Conservation (phyloP, 257 asterid genomes). For the Solanum dulcamara region DNA sequence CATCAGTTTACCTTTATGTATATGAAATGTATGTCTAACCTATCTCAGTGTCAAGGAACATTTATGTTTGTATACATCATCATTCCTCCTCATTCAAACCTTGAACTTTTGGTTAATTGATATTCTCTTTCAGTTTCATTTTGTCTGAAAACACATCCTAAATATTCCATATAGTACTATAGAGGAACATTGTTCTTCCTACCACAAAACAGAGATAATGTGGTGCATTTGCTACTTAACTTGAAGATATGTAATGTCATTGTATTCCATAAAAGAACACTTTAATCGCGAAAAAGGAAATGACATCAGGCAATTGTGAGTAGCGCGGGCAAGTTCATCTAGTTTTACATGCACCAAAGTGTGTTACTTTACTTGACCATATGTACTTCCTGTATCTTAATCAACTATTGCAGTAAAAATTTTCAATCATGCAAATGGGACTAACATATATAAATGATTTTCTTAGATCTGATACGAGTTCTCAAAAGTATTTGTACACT, state of each 20-base stretch:
- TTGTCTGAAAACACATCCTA: neutral
- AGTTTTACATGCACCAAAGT: too few relatives aligned
- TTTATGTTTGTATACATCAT: neutral
- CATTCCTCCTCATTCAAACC: neutral
- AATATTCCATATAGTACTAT: neutral
- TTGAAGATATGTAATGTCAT: too few relatives aligned
- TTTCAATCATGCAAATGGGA: neutral
- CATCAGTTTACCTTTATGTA: neutral
- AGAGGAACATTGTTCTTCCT: neutral
- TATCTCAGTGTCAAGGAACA: neutral
- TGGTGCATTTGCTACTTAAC: neutral
- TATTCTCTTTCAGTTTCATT: too few relatives aligned
- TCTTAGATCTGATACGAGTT: neutral
- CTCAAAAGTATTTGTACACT: slow-evolving; percentile 48
- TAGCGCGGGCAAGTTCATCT: too few relatives aligned
- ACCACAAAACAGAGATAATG: neutral
- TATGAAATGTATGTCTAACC: neutral
- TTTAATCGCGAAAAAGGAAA: too few relatives aligned
- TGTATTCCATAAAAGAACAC: too few relatives aligned
- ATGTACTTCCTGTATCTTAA: too few relatives aligned
- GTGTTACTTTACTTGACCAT: too few relatives aligned
- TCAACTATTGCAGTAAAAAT: neutral
- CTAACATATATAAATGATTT: neutral
- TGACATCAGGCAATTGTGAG: too few relatives aligned
- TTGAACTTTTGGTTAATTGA: too few relatives aligned